These are phyloP conservation scores for Boletus subcaerulescens DNA, from an alignment of 768 basidiomycete species.

Conservation along the genomic window DNA sequence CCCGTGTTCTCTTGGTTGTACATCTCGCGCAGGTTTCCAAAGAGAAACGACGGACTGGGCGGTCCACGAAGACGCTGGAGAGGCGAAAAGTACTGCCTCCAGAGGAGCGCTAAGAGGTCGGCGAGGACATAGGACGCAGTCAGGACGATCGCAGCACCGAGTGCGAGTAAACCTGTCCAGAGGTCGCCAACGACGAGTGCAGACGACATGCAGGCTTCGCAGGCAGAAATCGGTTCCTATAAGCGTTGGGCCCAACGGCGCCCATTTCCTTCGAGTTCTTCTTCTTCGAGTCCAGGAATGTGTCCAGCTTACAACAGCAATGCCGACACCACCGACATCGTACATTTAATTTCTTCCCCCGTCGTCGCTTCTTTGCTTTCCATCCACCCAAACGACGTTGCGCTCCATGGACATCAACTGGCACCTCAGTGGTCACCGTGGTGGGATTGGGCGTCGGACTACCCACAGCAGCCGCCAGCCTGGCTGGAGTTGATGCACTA, in stretches of 20 bases:
- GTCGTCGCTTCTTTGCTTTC: slow-evolving; percentile 35
- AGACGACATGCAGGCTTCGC: slow-evolving; percentile 1
- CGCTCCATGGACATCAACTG: slow-evolving; percentile 13
- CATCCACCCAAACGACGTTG: slow-evolving; percentile 50
- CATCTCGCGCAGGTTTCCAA: slow-evolving; percentile 52
- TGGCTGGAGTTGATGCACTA: slow-evolving; percentile 26
- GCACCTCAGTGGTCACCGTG: slow-evolving; percentile 31
- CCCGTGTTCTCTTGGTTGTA: slow-evolving; percentile 58
- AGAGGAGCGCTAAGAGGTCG: slow-evolving; percentile 40
- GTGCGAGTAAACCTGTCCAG: neutral
- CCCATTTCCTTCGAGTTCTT: neutral
- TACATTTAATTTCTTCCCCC: slow-evolving; percentile 19
- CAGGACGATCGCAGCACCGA: slow-evolving; percentile 15
- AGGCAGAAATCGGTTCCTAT: neutral
- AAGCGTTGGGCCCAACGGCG: neutral
- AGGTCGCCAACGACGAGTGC: neutral
- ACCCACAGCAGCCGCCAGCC: slow-evolving; percentile 13
- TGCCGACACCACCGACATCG: slow-evolving; percentile 13
- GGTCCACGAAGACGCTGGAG: slow-evolving; percentile 48
- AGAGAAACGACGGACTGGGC: slow-evolving; percentile 44
- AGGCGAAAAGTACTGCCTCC: slow-evolving; percentile 46
- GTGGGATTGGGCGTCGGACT: slow-evolving; percentile 36
- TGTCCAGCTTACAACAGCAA: neutral
- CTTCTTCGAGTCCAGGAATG: neutral
- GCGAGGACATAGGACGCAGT: slow-evolving; percentile 27